Conservation (phyloP, 495 filamentous ascomycete genomes). For the Podospora didyma region DNA sequence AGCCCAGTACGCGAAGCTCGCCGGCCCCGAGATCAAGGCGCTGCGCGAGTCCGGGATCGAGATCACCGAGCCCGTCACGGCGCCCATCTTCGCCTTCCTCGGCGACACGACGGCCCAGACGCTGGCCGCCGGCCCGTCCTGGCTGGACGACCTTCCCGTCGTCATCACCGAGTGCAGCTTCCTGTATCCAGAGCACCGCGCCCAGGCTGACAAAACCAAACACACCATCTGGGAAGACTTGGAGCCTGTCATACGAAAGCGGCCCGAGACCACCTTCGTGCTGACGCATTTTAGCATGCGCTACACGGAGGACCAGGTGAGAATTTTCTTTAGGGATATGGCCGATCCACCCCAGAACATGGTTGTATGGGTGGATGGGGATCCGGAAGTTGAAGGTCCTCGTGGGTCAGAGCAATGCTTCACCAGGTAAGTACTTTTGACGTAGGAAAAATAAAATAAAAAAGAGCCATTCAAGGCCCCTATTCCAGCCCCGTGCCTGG, state of each 20-base stretch:
- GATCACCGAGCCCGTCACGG: conserved; percentile 24
- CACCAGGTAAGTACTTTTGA: too few relatives aligned
- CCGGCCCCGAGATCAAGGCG: conserved; percentile 17
- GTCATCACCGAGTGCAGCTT: conserved; percentile 40
- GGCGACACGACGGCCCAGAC: conserved; percentile 32
- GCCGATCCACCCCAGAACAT: conserved; percentile 26
- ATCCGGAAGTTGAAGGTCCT: too few relatives aligned
- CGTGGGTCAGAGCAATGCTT: too few relatives aligned
- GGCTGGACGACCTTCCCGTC: conserved; percentile 25
- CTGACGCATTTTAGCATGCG: conserved; percentile 37
- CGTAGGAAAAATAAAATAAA: too few relatives aligned
- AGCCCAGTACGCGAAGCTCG: conserved; percentile 15
- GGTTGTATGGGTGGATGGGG: conserved; percentile 35
- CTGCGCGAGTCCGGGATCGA: conserved; percentile 17
- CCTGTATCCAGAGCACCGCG: conserved; percentile 26
- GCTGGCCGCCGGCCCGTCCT: conserved; percentile 18
- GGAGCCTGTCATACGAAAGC: conserved; percentile 26
- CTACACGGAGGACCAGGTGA: conserved; percentile 29
- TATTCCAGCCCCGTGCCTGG: too few relatives aligned
- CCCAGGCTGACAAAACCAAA: conserved; percentile 32
- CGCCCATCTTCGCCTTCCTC: conserved; percentile 35
- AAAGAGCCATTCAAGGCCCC: too few relatives aligned
- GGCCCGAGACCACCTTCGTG: conserved; percentile 30
- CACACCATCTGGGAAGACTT: conserved; percentile 35
- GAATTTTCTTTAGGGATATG: conserved; percentile 28